These are phyloP conservation scores for Amphirosellinia nigrospora DNA, from an alignment of 495 filamentous ascomycete genomes.

Conservation along the genomic window DNA sequence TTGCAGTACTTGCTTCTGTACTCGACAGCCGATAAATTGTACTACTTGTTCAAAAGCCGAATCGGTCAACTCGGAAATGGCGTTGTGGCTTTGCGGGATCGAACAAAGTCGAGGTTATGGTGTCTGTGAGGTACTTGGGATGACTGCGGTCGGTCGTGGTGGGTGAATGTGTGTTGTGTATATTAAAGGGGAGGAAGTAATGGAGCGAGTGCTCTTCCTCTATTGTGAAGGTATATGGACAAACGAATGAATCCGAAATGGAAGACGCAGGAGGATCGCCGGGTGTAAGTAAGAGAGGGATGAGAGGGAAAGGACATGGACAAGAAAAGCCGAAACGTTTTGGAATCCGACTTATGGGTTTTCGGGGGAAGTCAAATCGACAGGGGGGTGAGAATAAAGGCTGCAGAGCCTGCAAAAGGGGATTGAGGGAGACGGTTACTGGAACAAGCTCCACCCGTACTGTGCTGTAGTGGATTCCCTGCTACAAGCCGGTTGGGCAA, in stretches of 20 bases:
- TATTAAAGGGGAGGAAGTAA: slow-evolving; percentile 48
- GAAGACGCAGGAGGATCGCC: slow-evolving; percentile 41
- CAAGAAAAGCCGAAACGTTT: slow-evolving; percentile 54
- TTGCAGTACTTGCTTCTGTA: not conserved
- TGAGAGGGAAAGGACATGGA: slow-evolving; percentile 44
- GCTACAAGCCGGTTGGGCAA: not conserved
- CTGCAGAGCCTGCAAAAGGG: slow-evolving; percentile 17
- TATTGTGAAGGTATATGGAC: slow-evolving; percentile 55
- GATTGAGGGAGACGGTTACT: slow-evolving; percentile 11
- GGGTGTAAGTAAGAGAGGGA: slow-evolving; percentile 42
- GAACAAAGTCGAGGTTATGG: not conserved
- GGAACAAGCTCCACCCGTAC: not conserved
- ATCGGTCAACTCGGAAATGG: not conserved
- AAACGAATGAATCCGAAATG: slow-evolving; percentile 48
- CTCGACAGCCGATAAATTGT: not conserved
- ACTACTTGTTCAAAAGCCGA: not conserved
- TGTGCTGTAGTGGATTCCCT: not conserved
- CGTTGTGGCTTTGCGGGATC: not conserved
- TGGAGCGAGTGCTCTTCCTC: slow-evolving; percentile 46
- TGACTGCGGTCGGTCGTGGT: not conserved
- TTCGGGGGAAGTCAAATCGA: slow-evolving; percentile 37
- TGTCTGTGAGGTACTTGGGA: not conserved
- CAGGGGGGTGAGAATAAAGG: slow-evolving; percentile 23
- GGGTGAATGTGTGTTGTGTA: slow-evolving; percentile 19
- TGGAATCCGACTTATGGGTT: slow-evolving; percentile 49